Percentiles rank a stretch among this genome's conserved stretches.
Evolutionary conservation across 441 rosid genomes (phyloP).

Genomic region (Cnidoscolus chayamansa): DNA sequence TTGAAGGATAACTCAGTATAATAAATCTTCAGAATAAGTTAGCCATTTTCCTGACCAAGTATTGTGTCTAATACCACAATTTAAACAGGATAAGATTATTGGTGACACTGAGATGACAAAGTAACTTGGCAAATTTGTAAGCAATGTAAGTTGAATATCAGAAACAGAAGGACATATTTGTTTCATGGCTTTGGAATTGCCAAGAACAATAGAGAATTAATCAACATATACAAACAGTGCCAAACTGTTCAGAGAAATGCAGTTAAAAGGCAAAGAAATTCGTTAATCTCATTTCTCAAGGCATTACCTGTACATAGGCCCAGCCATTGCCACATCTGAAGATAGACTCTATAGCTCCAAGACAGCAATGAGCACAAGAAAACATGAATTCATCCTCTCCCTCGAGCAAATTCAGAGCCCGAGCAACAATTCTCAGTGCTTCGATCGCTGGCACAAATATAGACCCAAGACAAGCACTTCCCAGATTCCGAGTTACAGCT

Average conservation of each 20-base stretch:
- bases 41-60: neutral
- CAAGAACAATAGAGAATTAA: neutral
- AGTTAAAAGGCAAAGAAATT: too few relatives aligned
- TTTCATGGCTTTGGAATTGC: neutral
- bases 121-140: too few relatives aligned
- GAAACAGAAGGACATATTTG: too few relatives aligned
- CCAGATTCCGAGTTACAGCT: slow-evolving; percentile 68
- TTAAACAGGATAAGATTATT: too few relatives aligned
- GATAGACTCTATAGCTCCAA: slow-evolving; percentile 59
- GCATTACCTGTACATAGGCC: slow-evolving; percentile 91
- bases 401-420: slow-evolving; percentile 80
- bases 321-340: slow-evolving; percentile 85
- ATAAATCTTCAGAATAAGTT: neutral
- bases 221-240: too few relatives aligned
- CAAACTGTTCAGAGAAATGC: too few relatives aligned
- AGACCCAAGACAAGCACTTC: slow-evolving; percentile 93
- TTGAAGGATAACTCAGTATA: neutral
- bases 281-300: neutral
- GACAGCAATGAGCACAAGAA: slow-evolving; percentile 94
- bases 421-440: slow-evolving; percentile 72
- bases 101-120: too few relatives aligned
- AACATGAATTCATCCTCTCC: slow-evolving; percentile 98
- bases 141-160: too few relatives aligned
- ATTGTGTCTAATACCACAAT: too few relatives aligned
- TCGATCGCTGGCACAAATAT: slow-evolving; percentile 84